A percentile compares a stretch with the other conserved stretches of the same genome.
Evolutionary conservation across 2,329 filamentous ascomycete genomes (phyloP).

Genomic region (Fusarium nurragi): DNA sequence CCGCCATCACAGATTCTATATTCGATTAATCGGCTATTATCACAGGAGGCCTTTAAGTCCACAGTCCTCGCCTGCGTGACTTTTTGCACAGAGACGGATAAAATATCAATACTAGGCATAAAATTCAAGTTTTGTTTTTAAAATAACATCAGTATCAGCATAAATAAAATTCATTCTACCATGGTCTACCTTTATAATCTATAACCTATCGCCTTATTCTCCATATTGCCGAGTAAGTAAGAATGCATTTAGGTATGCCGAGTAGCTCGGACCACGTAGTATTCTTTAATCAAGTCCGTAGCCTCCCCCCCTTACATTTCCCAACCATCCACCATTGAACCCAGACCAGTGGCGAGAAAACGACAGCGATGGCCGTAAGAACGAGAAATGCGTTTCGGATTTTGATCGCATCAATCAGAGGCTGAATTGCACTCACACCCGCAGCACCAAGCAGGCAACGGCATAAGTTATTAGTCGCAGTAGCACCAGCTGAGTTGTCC

Average conservation of each 20-base stretch:
- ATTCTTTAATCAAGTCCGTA: no score
- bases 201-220: no score
- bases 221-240: no score
- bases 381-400: background rate
- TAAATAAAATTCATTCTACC: no score
- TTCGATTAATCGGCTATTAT: background rate
- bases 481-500: background rate
- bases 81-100: background rate
- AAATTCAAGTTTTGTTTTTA: no score
- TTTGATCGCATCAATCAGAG: background rate
- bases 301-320: no score
- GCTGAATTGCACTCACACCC: constrained; percentile 1
- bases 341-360: background rate
- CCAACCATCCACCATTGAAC: background rate
- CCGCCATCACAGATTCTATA: background rate
- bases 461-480: background rate
- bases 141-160: no score
- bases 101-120: background rate
- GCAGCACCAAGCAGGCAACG: background rate
- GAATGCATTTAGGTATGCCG: no score
- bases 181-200: no score
- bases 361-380: background rate
- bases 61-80: background rate
- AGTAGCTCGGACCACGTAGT: no score
- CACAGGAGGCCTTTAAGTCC: background rate